phyloP scores from a whole-genome alignment of 257 asterid genomes.

The Solanum neorickii region DNA sequence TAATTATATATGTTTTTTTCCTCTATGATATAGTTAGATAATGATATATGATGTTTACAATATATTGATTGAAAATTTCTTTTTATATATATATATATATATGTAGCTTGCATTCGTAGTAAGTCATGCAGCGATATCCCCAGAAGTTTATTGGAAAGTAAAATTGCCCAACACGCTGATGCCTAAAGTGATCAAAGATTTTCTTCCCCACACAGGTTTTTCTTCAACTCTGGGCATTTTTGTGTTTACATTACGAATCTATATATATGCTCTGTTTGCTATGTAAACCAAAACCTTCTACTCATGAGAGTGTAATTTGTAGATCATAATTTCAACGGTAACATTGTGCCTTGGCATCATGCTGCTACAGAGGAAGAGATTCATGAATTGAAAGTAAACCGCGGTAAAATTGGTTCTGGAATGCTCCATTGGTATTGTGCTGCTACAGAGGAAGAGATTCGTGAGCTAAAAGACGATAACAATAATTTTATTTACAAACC shows the following conservation, averaged over 20 bases:
- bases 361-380: too few relatives aligned
- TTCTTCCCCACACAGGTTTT: background rate
- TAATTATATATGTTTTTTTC: background rate
- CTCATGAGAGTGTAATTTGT: background rate
- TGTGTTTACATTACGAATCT: background rate
- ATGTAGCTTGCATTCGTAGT: slow-evolving; percentile 4
- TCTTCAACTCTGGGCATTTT: background rate
- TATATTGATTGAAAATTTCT: background rate
- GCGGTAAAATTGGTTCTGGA: too few relatives aligned
- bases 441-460: background rate
- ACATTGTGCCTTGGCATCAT: too few relatives aligned
- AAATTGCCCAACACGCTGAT: slow-evolving; percentile 1
- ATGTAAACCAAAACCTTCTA: too few relatives aligned
- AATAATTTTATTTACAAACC: too few relatives aligned
- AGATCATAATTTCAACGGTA: background rate
- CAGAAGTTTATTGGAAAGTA: slow-evolving; percentile 10
- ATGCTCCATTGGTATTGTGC: background rate
- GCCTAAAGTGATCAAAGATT: slow-evolving; percentile 6
- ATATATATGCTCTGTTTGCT: too few relatives aligned
- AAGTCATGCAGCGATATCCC: slow-evolving; percentile 4
- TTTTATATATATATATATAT: background rate
- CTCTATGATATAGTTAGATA: background rate
- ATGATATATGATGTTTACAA: too few relatives aligned
- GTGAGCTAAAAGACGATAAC: background rate
- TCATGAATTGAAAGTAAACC: too few relatives aligned